Percentiles rank a stretch among this genome's conserved stretches.
phyloP scores from a whole-genome alignment of 176 grass and related monocot species.

The Puccinellia tenuiflora region DNA sequence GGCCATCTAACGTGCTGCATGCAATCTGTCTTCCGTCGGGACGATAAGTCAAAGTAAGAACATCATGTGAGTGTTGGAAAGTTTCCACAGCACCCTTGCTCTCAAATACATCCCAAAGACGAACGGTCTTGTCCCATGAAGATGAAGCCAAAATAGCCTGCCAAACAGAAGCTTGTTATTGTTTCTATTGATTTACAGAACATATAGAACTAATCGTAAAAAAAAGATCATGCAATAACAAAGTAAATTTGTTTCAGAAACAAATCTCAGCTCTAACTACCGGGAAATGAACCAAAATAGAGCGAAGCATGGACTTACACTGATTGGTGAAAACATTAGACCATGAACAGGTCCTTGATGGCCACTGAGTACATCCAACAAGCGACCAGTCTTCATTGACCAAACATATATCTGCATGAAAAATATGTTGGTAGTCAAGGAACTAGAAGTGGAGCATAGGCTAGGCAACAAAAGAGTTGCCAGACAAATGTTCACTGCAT shows the following conservation, averaged over 20 bases:
- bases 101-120: constrained; percentile 94
- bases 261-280: background rate
- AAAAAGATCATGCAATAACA: too few species aligned
- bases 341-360: constrained; percentile 93
- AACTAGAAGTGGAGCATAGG: constrained; percentile 5
- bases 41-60: constrained; percentile 88
- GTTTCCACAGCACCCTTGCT: constrained; percentile 91
- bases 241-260: too few species aligned
- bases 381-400: constrained; percentile 99
- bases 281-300: background rate
- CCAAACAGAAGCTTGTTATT: constrained; percentile 23
- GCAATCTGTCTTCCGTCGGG: constrained; percentile 92
- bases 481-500: background rate
- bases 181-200: background rate
- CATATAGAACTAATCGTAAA: constrained; percentile 15
- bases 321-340: constrained; percentile 92
- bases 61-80: constrained; percentile 90
- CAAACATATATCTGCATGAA: constrained; percentile 90
- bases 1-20: constrained; percentile 85
- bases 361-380: constrained; percentile 89
- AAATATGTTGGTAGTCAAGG: background rate
- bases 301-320: constrained; percentile 48
- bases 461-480: background rate
- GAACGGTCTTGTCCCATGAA: constrained; percentile 95
- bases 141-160: constrained; percentile 84